These are phyloP conservation scores for Metschnikowia lachancei DNA, from an alignment of 805 yeast genomes.

Conservation along the genomic window DNA sequence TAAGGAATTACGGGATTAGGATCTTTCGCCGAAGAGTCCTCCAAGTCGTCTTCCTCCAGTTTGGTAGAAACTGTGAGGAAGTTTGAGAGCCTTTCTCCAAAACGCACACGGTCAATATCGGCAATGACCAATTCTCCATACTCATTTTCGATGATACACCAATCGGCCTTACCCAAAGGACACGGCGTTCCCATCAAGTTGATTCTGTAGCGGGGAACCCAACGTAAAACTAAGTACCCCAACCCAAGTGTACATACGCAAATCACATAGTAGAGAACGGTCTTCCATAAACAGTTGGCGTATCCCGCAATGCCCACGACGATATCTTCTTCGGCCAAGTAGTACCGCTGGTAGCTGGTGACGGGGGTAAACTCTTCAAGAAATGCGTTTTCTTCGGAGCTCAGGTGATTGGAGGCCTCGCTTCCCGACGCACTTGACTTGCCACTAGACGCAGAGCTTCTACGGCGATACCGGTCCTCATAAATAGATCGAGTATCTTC, in stretches of 20 bases:
- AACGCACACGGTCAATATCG: slow-evolving; percentile 55
- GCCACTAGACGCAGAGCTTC: slow-evolving; percentile 17
- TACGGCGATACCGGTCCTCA: slow-evolving; percentile 27
- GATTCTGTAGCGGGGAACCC: slow-evolving; percentile 81
- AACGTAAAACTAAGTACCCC: slow-evolving; percentile 68
- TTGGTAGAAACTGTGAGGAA: slow-evolving; percentile 44
- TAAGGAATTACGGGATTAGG: slow-evolving; percentile 66
- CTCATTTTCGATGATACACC: slow-evolving; percentile 93
- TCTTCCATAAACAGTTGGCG: slow-evolving; percentile 47
- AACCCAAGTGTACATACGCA: slow-evolving; percentile 67
- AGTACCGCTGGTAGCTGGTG: slow-evolving; percentile 70
- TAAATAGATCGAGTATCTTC: slow-evolving; percentile 18
- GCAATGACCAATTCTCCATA: slow-evolving; percentile 77
- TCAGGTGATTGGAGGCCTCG: slow-evolving; percentile 9
- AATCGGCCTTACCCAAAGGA: slow-evolving; percentile 79
- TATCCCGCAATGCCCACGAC: slow-evolving; percentile 95
- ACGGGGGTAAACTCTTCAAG: slow-evolving; percentile 28
- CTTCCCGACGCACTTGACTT: slow-evolving; percentile 7
- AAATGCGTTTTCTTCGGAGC: slow-evolving; percentile 12
- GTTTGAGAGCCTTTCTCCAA: slow-evolving; percentile 69
- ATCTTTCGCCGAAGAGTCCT: slow-evolving; percentile 26
- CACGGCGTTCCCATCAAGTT: slow-evolving; percentile 59
- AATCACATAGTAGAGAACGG: slow-evolving; percentile 48
- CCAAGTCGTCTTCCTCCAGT: slow-evolving; percentile 25
- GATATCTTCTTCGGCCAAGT: slow-evolving; percentile 92